Evolutionary conservation across 1,284 basidiomycete genomes (phyloP), one percentile per base, ranked within the genome.

Genomic region (Polyporus tsugae): DNA sequence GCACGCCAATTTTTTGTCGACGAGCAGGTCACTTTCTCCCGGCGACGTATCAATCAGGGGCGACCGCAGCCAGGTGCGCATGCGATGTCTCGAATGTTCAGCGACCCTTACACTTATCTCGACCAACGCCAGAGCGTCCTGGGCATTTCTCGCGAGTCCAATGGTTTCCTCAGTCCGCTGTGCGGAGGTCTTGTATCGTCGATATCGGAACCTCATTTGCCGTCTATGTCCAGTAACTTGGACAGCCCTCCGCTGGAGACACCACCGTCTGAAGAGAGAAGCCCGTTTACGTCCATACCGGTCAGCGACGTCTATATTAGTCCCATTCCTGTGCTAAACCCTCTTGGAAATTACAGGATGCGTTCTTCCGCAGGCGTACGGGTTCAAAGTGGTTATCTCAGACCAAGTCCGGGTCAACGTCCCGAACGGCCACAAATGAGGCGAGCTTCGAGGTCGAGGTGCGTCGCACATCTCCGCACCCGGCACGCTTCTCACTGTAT

Each of bases 381-480:
- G 67, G 67, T 15, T 46, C 55, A 35, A 7, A 38, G 19, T 69
- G 65, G 41, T 10, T 58, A 35, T 65, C 65, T 17, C 62, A 66
- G n/a, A 36, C 42, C 4, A 65, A 53, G 17, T 60, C 61, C 1
- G 65, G 39, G 41, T 55, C 62, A 11, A 44, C 55, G n/a, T 22
- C 63, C 7, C 41, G 33, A 22, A n/a, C 38, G 2, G 2, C 64
- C 2, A n/a, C 60, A 10, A 61, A 57, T n/a, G 67, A 72, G 1
- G 49, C 68, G 17, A 75, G 72, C 65, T 75, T 73, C 44, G 71
- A 73, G 17, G 72, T 75, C 11, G 69, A 74, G 57, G 75, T 74
- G 35, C n/a, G 69, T 39, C 39, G 19, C 15, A 36, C 6, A 35
- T 11, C 38, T 19, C 17, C 10, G 0, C 41, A 19, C n/a, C n/a